Base-by-base conservation (phyloP, 208 protist species). In the Leishmania mexicana region DNA sequence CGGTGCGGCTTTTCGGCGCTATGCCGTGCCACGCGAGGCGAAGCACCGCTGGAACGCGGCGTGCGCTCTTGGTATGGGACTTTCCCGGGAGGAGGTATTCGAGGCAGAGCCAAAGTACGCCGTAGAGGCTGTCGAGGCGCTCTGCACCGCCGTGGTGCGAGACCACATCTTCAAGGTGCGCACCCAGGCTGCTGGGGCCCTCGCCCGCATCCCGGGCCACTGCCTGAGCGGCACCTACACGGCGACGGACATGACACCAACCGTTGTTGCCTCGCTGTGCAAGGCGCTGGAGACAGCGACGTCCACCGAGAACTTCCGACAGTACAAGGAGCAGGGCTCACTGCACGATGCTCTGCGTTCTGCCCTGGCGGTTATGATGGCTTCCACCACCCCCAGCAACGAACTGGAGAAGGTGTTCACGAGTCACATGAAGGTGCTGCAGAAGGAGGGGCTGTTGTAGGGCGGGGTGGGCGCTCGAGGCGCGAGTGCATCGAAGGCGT, bases 41-140 rank as follows among this genome's bases (percentile, higher is more conserved):
- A 97, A 97, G 84, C 84, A 91, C 24, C 91, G 94, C 1, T 96
- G 92, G 92, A 96, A 96, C 83, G 91, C 94, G 2, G 92, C 94
- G 11, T 89, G 71, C 42, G 90, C 94, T 28, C 85, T 97, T 17
- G 94, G 94, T 13, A 83, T 88, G 76, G 91, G 78, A 3, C 78
- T 97, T 40, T 76, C 89, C 3, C 88, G 88, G 1, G 80, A 87
- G 72, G 88, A 85, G 8, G 84, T 94, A 10, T 94, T 94, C 68
- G 91, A 94, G 57, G 92, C 91, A 42, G 91, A 97, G 85, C 94
- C 91, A 10, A 81, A 79, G 51, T 82, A 78, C 67, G 84, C 90
- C 21, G 81, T 87, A 45, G 83, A 85, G 78, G 89, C 87, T 11
- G 88, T 97, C 3, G 85, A 91, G 28, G 85, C 85, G 3, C 87